A percentile compares a stretch with the other conserved stretches of the same genome.
Evolutionary conservation across 2,329 filamentous ascomycete genomes (phyloP).

Genomic region (Sporothrix pallida): DNA sequence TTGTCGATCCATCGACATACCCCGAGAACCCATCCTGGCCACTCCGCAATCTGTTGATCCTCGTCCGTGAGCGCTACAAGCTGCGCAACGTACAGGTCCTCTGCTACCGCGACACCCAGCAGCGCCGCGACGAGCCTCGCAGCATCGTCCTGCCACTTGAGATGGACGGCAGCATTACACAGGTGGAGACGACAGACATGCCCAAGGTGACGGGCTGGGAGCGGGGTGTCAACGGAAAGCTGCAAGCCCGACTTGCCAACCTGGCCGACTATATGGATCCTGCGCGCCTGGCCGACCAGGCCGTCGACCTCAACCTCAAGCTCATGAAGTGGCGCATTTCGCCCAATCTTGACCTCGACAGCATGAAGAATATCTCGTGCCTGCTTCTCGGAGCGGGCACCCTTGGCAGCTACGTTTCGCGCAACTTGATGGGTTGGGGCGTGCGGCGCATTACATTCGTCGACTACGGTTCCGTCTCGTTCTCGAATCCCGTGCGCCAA

Average conservation of each 20-base stretch:
- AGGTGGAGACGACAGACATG: conserved; percentile 58
- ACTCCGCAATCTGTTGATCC: conserved; percentile 82
- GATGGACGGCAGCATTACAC: conserved; percentile 56
- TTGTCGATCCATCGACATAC: conserved; percentile 93
- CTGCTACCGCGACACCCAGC: conserved; percentile 85
- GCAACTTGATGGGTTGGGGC: conserved; percentile 93
- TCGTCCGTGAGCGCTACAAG: conserved; percentile 82
- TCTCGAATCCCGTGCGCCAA: conserved; percentile 94
- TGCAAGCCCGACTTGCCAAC: conserved; percentile 78
- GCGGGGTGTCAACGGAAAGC: conserved; percentile 76
- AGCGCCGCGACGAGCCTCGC: conserved; percentile 76
- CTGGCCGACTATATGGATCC: conserved; percentile 95
- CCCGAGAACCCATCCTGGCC: conserved; percentile 89
- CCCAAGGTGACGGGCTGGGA: conserved; percentile 98
- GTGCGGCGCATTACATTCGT: conserved; percentile 95
- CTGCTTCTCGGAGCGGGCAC: conserved; percentile 91
- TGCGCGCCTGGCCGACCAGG: conserved; percentile 82
- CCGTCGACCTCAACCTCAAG: conserved; percentile 94
- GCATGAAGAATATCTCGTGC: conserved; percentile 88
- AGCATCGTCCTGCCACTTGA: conserved; percentile 77
- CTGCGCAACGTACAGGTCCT: conserved; percentile 80
- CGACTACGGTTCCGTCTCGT: conserved; percentile 91
- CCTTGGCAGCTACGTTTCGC: conserved; percentile 88
- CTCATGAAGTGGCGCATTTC: conserved; percentile 99
- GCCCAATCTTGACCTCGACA: conserved; percentile 83